phyloP scores from a whole-genome alignment of 2,329 filamentous ascomycete genomes.

The Pseudogymnoascus pannorum region DNA sequence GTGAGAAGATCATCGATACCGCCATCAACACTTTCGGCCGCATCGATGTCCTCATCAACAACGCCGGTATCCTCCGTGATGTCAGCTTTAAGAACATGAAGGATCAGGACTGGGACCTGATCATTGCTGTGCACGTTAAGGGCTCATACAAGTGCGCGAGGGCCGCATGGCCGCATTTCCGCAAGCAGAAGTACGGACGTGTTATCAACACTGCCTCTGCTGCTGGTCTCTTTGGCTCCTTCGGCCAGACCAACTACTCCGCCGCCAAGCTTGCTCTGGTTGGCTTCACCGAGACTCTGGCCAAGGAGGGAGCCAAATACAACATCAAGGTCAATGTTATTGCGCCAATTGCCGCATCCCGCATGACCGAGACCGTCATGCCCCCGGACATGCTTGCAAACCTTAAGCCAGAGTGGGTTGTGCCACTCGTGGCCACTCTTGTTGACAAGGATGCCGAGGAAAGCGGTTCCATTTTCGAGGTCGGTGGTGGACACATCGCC shows the following conservation, averaged over 20 bases:
- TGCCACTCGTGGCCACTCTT: constrained; percentile 82
- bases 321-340: constrained; percentile 95
- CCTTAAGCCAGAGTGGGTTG: constrained; percentile 82
- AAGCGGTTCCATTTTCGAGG: constrained; percentile 86
- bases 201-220: constrained; percentile 97
- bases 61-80: constrained; percentile 87
- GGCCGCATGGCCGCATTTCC: constrained; percentile 95
- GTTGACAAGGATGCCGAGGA: constrained; percentile 78
- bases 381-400: constrained; percentile 80
- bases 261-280: constrained; percentile 93
- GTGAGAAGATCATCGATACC: constrained; percentile 88
- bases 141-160: constrained; percentile 92
- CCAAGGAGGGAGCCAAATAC: constrained; percentile 96
- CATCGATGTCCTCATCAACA: constrained; percentile 94
- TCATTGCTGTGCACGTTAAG: constrained; percentile 85
- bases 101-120: constrained; percentile 92
- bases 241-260: constrained; percentile 94
- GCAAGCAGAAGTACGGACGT: constrained; percentile 96
- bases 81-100: constrained; percentile 98
- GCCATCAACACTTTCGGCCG: constrained; percentile 76
- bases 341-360: constrained; percentile 87
- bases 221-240: constrained; percentile 89
- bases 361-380: constrained; percentile 95
- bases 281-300: constrained; percentile 94
- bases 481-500: constrained; percentile 83